These are phyloP conservation scores for Mycosphaerelloides madeirae DNA, from an alignment of 2,329 filamentous ascomycete species.

Conservation along the genomic window DNA sequence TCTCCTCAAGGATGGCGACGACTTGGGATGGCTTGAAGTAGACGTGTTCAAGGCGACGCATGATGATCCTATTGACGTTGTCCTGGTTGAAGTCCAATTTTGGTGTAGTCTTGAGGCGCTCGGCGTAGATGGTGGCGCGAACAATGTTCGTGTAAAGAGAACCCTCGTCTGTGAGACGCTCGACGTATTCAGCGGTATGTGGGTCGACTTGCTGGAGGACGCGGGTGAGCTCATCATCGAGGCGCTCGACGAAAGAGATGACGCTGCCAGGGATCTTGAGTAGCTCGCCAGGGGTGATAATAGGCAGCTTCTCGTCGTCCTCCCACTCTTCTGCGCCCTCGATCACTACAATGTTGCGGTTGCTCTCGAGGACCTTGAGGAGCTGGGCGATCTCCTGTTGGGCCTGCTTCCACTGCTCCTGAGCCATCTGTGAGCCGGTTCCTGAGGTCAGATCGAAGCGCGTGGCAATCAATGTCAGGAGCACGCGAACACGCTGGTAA, in stretches of 20 bases:
- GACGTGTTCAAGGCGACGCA: constrained; percentile 90
- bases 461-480: constrained; percentile 85
- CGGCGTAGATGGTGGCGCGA: constrained; percentile 81
- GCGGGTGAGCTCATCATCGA: constrained; percentile 94
- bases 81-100: constrained; percentile 75
- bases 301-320: constrained; percentile 90
- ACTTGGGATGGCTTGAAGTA: constrained; percentile 99
- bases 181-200: constrained; percentile 97
- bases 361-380: constrained; percentile 71
- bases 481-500: constrained; percentile 90
- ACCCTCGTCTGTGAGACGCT: constrained; percentile 86
- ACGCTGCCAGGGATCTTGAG: constrained; percentile 92
- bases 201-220: constrained; percentile 98
- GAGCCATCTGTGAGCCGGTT: constrained; percentile 74
- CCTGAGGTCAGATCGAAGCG: constrained; percentile 88
- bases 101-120: constrained; percentile 66
- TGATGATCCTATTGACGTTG: constrained; percentile 83
- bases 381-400: constrained; percentile 79
- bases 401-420: constrained; percentile 95
- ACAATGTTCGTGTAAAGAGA: constrained; percentile 89
- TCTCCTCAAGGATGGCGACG: constrained; percentile 88
- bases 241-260: constrained; percentile 87
- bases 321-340: constrained; percentile 96
- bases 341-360: constrained; percentile 70
- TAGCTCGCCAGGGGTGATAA: constrained; percentile 66